These are phyloP conservation scores for Starmera quercuum DNA, from an alignment of 805 yeast genomes.

Conservation along the genomic window DNA sequence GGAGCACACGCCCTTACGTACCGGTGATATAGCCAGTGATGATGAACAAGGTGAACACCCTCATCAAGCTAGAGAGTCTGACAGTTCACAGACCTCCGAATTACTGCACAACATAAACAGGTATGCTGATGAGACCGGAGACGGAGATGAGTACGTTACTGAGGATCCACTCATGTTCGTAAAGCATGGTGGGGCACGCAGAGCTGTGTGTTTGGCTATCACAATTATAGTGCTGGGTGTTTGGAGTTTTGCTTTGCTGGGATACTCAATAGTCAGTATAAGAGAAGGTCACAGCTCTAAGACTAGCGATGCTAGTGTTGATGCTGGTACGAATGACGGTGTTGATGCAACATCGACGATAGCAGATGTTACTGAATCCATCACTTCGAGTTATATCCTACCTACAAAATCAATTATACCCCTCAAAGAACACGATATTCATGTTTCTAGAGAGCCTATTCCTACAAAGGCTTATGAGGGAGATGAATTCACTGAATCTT, in stretches of 20 bases:
- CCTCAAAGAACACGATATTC: slow-evolving; percentile 5
- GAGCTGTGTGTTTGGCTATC: not conserved
- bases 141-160: slow-evolving; percentile 2
- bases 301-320: not conserved
- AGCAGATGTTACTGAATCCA: not conserved
- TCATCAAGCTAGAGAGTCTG: not conserved
- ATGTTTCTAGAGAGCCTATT: slow-evolving; percentile 5
- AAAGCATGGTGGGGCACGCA: slow-evolving; percentile 1
- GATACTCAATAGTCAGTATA: not conserved
- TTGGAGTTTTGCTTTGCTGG: slow-evolving; percentile 1
- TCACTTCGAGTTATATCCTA: not conserved
- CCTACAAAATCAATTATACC: slow-evolving; percentile 1
- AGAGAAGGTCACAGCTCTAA: not conserved
- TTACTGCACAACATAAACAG: slow-evolving; percentile 25
- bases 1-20: not conserved
- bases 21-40: not conserved
- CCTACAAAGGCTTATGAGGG: slow-evolving; percentile 2
- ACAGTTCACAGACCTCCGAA: slow-evolving; percentile 15
- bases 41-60: not conserved
- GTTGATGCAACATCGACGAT: not conserved
- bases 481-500: slow-evolving; percentile 4
- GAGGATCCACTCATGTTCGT: slow-evolving; percentile 1
- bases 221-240: not conserved
- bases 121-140: slow-evolving; percentile 4
- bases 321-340: not conserved